phyloP scores from a whole-genome alignment of 2,329 filamentous ascomycete species.

The Aspergillus viridinutans region DNA sequence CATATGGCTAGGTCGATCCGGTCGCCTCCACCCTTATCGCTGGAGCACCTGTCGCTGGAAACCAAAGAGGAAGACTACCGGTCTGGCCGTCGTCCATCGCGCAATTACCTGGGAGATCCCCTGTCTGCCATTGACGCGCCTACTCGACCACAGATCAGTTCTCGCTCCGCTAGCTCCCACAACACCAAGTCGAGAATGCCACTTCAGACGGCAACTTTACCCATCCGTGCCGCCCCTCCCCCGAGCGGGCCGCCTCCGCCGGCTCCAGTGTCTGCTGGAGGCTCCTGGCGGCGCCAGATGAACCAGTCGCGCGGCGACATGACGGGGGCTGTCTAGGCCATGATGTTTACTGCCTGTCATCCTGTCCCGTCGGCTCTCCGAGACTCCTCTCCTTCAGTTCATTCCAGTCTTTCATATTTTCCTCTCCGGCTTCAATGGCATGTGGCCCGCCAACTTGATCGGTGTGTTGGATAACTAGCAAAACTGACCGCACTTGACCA shows the following conservation, averaged over 20 bases:
- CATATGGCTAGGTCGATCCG: constrained; percentile 21
- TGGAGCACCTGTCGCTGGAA: constrained; percentile 45
- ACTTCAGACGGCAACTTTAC: constrained; percentile 55
- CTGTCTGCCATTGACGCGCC: constrained; percentile 36
- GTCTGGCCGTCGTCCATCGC: constrained; percentile 24
- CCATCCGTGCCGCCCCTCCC: constrained; percentile 58
- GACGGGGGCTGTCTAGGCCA: constrained; percentile 10
- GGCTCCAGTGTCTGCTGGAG: constrained; percentile 41
- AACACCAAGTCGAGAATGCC: constrained; percentile 32
- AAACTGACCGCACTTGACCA: constrained; percentile 1
- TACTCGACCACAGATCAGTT: constrained; percentile 34
- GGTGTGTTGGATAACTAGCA: neutral
- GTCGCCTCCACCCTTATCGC: constrained; percentile 35
- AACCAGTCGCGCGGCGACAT: constrained; percentile 18
- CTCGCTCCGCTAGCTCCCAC: constrained; percentile 38
- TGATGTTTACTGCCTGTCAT: neutral
- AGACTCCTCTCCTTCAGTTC: neutral
- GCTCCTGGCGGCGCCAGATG: constrained; percentile 24
- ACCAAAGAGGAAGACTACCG: constrained; percentile 31
- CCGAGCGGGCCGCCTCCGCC: constrained; percentile 57
- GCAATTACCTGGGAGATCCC: constrained; percentile 30
- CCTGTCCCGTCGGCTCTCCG: neutral
- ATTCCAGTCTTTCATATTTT: neutral
- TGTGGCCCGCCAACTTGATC: neutral
- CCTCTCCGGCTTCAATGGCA: neutral